phyloP scores from a whole-genome alignment of 1,139 yeast genomes.

The Komagataea norvegica region DNA sequence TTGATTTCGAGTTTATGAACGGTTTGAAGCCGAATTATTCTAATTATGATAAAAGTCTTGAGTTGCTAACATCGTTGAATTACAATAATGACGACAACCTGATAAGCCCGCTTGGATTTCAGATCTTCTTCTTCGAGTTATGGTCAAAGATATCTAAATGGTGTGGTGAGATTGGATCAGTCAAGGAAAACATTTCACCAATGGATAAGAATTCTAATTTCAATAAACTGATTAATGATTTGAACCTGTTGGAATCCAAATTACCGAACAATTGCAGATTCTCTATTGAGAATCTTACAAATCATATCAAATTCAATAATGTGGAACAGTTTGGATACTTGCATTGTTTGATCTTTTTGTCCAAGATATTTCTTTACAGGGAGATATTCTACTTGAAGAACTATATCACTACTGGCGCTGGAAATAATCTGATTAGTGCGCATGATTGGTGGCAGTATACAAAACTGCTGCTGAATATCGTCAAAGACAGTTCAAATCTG shows the following conservation, averaged over 20 bases:
- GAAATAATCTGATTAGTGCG: slow-evolving; percentile 26
- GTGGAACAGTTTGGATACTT: slow-evolving; percentile 37
- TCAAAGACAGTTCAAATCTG: slow-evolving; percentile 29
- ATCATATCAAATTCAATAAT: slow-evolving; percentile 33
- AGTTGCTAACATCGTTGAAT: slow-evolving; percentile 1
- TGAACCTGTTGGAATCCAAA: slow-evolving; percentile 25
- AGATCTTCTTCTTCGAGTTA: slow-evolving; percentile 14
- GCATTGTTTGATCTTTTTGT: slow-evolving; percentile 33
- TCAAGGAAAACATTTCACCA: slow-evolving; percentile 29
- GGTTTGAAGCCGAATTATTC: slow-evolving; percentile 6
- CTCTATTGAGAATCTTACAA: slow-evolving; percentile 30
- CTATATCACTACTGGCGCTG: neutral
- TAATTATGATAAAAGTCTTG: slow-evolving; percentile 9
- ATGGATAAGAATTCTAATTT: slow-evolving; percentile 30
- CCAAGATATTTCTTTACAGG: slow-evolving; percentile 34
- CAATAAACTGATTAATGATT: slow-evolving; percentile 25
- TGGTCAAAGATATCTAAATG: slow-evolving; percentile 16
- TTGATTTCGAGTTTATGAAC: slow-evolving; percentile 10
- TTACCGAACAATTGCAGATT: slow-evolving; percentile 30
- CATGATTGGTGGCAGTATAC: slow-evolving; percentile 34
- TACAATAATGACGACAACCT: slow-evolving; percentile 5
- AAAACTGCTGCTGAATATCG: slow-evolving; percentile 24
- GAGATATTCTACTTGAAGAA: slow-evolving; percentile 36
- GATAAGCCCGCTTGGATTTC: slow-evolving; percentile 11
- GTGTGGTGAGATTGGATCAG: slow-evolving; percentile 15